Base-by-base conservation (phyloP, 2,329 filamentous ascomycete species). In the Ophiocordyceps polyrhachis-furcata region DNA sequence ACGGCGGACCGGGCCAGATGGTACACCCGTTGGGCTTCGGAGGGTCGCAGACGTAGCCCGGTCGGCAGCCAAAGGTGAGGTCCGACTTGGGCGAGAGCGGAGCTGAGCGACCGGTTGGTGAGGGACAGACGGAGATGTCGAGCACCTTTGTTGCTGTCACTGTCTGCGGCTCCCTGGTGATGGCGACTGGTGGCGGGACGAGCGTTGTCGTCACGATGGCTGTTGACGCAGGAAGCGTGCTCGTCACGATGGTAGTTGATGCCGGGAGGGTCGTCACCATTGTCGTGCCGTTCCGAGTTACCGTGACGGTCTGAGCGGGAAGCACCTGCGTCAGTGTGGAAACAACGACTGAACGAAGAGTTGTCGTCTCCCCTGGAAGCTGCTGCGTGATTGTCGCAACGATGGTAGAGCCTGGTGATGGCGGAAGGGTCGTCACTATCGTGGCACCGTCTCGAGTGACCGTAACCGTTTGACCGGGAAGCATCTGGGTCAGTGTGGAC, bases 21-120 rank as follows among this genome's bases (percentile, higher is more conserved):
- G 70, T 66, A 55, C 74, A 77, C 20, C 59, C 60, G 0, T 45
- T 50, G 0, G 70, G 68, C 54, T 68, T 74, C 3, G 60, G 61
- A n/a, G 66, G 65, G 48, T 64, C 66, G 58, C 74, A 77, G 25
- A 76, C 63, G 15, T 54, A 68, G 29, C 72, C 71, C 2, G 72
- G 70, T 13, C 49, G 43, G 53, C 74, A 77, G 43, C 73, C 74
- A 62, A 67, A 76, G 0, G 70, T 72, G 37, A 58, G 59, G 44
- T 71, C 51, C 2, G 67, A 68, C 17, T 51, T 51, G 5, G 56
- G 52, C 38, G 61, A 46, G 14, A 67, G 58, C 1, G 56, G 49
- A 13, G 42, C 55, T 45, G 35, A 57, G 41, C 19, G 45, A 25
- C 66, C 65, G 2, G 66, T 66, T 2, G 70, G 68, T 2, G 59